These are phyloP conservation scores for Oryza meridionalis DNA, from an alignment of 176 grass and related monocot species.

Conservation along the genomic window DNA sequence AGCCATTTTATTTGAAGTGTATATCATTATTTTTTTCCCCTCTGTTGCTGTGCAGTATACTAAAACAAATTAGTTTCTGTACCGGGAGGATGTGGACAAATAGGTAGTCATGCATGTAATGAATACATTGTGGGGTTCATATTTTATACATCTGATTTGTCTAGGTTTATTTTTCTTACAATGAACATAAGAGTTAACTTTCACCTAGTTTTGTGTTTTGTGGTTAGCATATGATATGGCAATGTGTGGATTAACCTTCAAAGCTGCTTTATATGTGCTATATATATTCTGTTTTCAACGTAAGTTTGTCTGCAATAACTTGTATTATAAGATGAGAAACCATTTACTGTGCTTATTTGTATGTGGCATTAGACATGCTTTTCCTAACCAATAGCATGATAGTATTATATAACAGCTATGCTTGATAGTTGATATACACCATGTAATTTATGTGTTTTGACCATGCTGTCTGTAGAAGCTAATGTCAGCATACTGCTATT, in stretches of 20 bases:
- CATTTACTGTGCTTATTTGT: conserved; percentile 13
- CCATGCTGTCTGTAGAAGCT: background rate
- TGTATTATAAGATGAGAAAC: background rate
- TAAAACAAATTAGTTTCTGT: conserved; percentile 19
- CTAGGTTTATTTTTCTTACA: background rate
- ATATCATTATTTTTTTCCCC: background rate
- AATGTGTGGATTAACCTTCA: conserved; percentile 13
- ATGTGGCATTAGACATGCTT: background rate
- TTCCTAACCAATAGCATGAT: background rate
- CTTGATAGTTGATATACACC: background rate
- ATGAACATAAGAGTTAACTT: background rate
- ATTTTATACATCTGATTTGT: background rate
- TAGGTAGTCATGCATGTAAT: conserved; percentile 2
- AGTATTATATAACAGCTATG: background rate
- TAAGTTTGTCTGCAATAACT: background rate
- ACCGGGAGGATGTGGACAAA: background rate
- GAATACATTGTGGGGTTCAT: background rate
- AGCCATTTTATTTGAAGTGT: background rate
- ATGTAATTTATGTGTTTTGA: background rate
- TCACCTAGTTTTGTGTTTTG: background rate
- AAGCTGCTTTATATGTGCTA: background rate
- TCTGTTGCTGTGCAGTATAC: background rate
- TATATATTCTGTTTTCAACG: background rate
- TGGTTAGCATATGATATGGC: background rate
- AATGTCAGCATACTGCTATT: background rate